Evolutionary conservation across 805 yeast genomes (phyloP).

Genomic region (Lachancea fermentati): DNA sequence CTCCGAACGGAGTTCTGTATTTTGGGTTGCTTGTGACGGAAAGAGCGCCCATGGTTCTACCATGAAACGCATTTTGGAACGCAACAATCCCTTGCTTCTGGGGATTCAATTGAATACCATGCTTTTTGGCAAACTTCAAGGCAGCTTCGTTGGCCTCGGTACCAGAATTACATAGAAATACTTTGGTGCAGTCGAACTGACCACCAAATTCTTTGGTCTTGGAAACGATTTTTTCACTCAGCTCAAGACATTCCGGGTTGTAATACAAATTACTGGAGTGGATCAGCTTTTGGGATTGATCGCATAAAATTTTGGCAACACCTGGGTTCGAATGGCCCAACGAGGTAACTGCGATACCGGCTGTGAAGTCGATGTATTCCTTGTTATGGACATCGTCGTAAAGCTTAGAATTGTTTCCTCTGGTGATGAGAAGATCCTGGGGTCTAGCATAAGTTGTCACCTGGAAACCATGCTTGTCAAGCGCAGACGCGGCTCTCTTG

Average conservation of each 20-base stretch:
- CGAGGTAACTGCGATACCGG: constrained; percentile 97
- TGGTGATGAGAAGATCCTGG: constrained; percentile 58
- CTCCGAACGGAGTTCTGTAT: constrained; percentile 86
- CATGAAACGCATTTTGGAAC: constrained; percentile 90
- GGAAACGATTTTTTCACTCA: constrained; percentile 64
- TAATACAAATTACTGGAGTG: constrained; percentile 85
- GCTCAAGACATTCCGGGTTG: constrained; percentile 76
- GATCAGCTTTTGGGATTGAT: constrained; percentile 67
- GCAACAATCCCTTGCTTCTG: constrained; percentile 73
- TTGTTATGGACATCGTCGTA: constrained; percentile 72
- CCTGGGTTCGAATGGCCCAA: constrained; percentile 82
- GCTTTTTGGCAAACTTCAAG: constrained; percentile 71
- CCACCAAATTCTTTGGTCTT: constrained; percentile 71
- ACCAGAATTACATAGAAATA: constrained; percentile 66
- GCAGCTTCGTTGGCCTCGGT: constrained; percentile 81
- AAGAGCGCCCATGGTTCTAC: constrained; percentile 90
- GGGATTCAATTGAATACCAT: constrained; percentile 52
- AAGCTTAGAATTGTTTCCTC: constrained; percentile 74
- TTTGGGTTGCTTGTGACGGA: constrained; percentile 90
- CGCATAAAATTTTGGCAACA: constrained; percentile 61
- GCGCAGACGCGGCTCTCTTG: neutral
- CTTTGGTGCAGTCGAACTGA: constrained; percentile 72
- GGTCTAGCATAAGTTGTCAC: constrained; percentile 83
- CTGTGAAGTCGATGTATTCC: constrained; percentile 82
- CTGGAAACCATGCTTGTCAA: constrained; percentile 30